Conservation (phyloP, 2,329 filamentous ascomycete species). For the Penicillium sp. region DNA sequence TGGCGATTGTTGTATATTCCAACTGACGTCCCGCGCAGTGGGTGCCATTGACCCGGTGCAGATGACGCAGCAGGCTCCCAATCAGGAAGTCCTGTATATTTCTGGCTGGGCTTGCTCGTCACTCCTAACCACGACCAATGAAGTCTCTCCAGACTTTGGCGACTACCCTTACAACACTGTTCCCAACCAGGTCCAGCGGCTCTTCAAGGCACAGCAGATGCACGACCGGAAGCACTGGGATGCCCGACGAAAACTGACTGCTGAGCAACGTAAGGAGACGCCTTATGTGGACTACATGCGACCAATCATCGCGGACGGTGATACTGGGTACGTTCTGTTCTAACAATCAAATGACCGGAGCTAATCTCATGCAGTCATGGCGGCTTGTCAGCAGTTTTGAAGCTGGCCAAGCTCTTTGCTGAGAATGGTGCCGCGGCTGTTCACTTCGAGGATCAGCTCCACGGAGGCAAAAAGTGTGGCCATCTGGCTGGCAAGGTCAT, state of each 20-base stretch:
- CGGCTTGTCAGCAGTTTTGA: constrained; percentile 84
- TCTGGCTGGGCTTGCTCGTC: constrained; percentile 98
- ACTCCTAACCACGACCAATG: constrained; percentile 86
- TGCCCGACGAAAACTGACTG: constrained; percentile 66
- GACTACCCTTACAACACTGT: constrained; percentile 99
- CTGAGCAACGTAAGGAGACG: constrained; percentile 65
- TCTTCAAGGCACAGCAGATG: constrained; percentile 94
- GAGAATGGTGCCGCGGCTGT: constrained; percentile 95
- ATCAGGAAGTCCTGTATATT: constrained; percentile 93
- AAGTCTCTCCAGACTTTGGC: constrained; percentile 95
- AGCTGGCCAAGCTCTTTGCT: constrained; percentile 94
- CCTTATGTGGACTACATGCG: constrained; percentile 89
- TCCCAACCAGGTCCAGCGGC: constrained; percentile 90
- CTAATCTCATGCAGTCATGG: constrained; percentile 57
- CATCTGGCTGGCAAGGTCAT: constrained; percentile 94
- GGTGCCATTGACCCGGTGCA: constrained; percentile 98
- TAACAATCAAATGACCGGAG: neutral
- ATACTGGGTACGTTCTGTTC: constrained; percentile 60
- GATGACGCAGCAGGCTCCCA: constrained; percentile 95
- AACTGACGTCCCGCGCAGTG: constrained; percentile 53
- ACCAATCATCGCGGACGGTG: constrained; percentile 92
- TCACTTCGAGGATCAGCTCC: constrained; percentile 95
- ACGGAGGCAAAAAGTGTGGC: constrained; percentile 97
- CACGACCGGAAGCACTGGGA: constrained; percentile 97
- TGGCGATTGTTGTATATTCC: neutral